phyloP scores from a whole-genome alignment of 164 flowering plant genomes.

The Piper longum region DNA sequence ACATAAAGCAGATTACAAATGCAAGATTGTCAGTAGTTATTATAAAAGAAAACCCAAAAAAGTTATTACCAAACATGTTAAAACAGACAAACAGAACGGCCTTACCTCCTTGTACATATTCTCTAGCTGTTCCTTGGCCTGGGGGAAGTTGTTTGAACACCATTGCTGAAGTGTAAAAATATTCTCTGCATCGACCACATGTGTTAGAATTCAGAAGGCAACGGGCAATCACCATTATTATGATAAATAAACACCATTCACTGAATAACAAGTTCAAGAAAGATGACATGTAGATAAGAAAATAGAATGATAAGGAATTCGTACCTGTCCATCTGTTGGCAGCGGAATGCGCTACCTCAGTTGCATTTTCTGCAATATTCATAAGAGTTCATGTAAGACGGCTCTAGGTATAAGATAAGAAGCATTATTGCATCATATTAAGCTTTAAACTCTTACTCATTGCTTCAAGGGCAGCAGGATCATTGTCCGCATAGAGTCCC shows the following conservation, averaged over 20 bases:
- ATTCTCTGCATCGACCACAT: conserved; percentile 42
- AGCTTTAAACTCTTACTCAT: conserved; percentile 36
- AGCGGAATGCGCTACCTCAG: conserved; percentile 64
- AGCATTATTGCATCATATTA: background rate
- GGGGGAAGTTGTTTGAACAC: conserved; percentile 88
- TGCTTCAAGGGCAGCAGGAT: conserved; percentile 85
- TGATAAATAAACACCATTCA: conserved; percentile 4
- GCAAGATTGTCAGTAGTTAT: background rate
- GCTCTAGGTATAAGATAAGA: background rate
- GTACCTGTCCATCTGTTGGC: conserved; percentile 99
- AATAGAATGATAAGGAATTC: too few species aligned
- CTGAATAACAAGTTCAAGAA: background rate
- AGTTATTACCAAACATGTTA: background rate
- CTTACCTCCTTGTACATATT: conserved; percentile 75
- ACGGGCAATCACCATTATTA: background rate
- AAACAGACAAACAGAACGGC: background rate
- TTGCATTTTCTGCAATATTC: conserved; percentile 49
- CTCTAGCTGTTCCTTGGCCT: conserved; percentile 94
- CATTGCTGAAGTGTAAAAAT: conserved; percentile 77
- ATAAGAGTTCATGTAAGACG: background rate
- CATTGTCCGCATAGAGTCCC: conserved; percentile 77
- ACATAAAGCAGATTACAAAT: too few species aligned
- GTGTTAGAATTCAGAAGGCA: background rate
- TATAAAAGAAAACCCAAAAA: too few species aligned
- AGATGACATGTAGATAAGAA: background rate